Evolutionary conservation across 2,329 filamentous ascomycete species (phyloP).

Genomic region (Fusarium floridanum): DNA sequence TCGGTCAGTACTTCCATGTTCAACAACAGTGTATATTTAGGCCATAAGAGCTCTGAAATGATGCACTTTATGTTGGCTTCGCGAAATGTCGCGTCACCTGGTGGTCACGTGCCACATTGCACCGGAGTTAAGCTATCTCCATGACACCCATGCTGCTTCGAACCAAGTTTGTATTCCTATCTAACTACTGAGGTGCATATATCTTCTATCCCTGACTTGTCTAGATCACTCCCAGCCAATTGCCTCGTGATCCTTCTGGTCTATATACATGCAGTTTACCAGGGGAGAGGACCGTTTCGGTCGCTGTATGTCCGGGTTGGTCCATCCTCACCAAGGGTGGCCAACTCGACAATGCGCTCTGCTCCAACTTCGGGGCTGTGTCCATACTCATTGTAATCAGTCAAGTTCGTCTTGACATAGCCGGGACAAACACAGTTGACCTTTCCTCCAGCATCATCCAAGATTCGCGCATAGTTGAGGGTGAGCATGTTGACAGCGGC

Average conservation of each 20-base stretch:
- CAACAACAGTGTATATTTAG: background rate
- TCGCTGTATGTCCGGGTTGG: conserved; percentile 48
- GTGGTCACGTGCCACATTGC: background rate
- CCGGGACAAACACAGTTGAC: conserved; percentile 56
- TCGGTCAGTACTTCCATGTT: conserved; percentile 2
- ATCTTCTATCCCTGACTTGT: background rate
- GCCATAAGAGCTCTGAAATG: too few species aligned
- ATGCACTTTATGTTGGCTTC: too few species aligned
- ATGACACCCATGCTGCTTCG: background rate
- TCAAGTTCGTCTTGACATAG: conserved; percentile 50
- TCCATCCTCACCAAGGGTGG: conserved; percentile 46
- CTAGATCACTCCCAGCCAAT: background rate
- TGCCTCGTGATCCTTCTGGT: background rate
- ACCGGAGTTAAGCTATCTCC: conserved; percentile 3
- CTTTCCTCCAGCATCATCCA: conserved; percentile 48
- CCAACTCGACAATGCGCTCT: conserved; percentile 48
- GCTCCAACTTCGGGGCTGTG: conserved; percentile 46
- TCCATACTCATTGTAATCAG: conserved; percentile 21
- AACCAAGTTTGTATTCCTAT: background rate
- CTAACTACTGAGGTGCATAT: background rate
- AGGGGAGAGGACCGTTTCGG: conserved; percentile 38
- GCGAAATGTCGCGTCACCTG: background rate
- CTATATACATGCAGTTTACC: conserved; percentile 14
- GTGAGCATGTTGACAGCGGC: conserved; percentile 58
- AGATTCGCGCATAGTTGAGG: conserved; percentile 49